Base-by-base conservation (phyloP, 2,329 filamentous ascomycete genomes). In the Fusarium bulbicola region DNA sequence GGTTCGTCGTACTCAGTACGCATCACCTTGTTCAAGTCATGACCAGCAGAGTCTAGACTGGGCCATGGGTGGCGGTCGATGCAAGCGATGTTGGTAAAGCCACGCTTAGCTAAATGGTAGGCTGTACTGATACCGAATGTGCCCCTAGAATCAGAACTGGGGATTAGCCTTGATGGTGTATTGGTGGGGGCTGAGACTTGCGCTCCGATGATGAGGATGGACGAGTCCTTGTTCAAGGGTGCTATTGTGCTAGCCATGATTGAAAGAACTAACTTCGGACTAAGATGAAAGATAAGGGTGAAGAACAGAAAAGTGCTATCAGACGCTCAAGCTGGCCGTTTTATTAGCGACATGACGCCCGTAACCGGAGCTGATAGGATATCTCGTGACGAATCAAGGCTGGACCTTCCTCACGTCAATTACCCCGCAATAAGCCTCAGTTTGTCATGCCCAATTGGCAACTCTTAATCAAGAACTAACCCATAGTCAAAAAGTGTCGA, bases 11-110 rank as follows among this genome's bases (percentile, higher is more conserved):
- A 68, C 12, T 66, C 65, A 11, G 66, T 68, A 14, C 66, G 56
- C 42, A 68, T 66, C 8, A 68, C 59, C n/a, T 74, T 74, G 36
- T 74, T 74, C 16, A 74, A 39, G 45, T 74, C 73, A n/a, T 73
- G 43, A 3, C 73, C 72, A 7, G 73, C 73, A 24, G 72, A 74
- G 42, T 74, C 73, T 13, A 67, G 28, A 21, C 73, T 75, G 0
- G 73, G 73, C 65, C 65, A 74, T 47, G 72, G 68, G n/a, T 73
- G 63, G 2, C 66, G 66, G n/a, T 75, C 69, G 5, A 74, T 62
- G 11, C 73, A 75, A 10, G 60, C 68, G 18, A 75, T 34, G 21
- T 73, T 61, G 45, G 46, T 63, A 26, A 73, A 75, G 18, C 72
- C 73, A 5, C 72, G 69, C 21, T 64, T 43, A 4, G 36, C 61